Conservation (phyloP, 305 asterid genomes). For the Andrographis paniculata region DNA sequence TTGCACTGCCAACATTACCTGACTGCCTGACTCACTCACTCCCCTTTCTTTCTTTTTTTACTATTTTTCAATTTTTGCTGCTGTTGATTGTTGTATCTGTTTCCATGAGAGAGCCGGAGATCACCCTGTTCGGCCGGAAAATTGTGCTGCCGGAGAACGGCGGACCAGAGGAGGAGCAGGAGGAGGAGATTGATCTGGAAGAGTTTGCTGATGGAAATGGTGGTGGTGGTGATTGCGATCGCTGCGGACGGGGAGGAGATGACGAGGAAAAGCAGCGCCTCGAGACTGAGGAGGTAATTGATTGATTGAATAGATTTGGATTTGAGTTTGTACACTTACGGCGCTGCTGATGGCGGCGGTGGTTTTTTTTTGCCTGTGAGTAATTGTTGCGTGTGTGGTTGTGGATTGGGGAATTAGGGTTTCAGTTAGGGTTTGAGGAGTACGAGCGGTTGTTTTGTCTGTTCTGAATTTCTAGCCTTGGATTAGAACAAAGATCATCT, state of each 20-base stretch:
- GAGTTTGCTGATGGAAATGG: slow-evolving; percentile 13
- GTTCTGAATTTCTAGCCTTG: background rate
- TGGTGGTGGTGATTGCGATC: slow-evolving; percentile 22
- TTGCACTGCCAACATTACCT: slow-evolving; percentile 38
- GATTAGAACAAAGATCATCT: no score
- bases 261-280: slow-evolving; percentile 19
- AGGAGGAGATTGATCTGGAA: no score
- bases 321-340: slow-evolving; percentile 6
- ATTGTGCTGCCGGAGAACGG: background rate
- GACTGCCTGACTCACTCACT: slow-evolving; percentile 18
- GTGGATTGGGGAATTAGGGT: background rate
- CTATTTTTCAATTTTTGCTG: background rate
- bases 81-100: background rate
- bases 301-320: background rate
- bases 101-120: background rate
- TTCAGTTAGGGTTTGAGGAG: background rate
- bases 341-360: slow-evolving; percentile 10
- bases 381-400: no score
- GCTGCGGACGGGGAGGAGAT: slow-evolving; percentile 19
- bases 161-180: no score
- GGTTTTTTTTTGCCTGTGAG: no score
- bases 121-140: background rate
- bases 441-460: background rate
- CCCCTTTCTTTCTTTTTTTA: slow-evolving; percentile 11
- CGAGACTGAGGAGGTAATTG: slow-evolving; percentile 37